phyloP scores from a whole-genome alignment of 192 early-diverging fungal genomes.

The Piromyces finnis region DNA sequence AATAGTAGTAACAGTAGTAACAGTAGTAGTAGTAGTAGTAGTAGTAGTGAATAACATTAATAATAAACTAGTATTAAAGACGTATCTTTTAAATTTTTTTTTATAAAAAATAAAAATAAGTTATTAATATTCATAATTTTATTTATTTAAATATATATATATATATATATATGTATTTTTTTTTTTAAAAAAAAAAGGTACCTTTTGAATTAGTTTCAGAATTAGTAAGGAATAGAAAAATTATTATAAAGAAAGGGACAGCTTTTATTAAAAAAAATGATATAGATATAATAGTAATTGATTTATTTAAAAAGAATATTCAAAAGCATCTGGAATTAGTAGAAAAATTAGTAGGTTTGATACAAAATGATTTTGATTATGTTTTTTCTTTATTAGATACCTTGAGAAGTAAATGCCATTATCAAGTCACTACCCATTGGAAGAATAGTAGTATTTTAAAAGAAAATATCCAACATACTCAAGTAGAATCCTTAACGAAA shows the following conservation, averaged over 20 bases:
- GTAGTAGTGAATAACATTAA: too few relatives aligned
- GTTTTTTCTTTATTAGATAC: background rate
- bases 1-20: too few relatives aligned
- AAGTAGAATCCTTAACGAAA: background rate
- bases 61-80: too few relatives aligned
- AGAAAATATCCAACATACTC: background rate
- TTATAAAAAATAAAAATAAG: too few relatives aligned
- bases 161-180: too few relatives aligned
- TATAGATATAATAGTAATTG: background rate
- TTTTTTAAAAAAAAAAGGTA: background rate
- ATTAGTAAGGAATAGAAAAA: background rate
- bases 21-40: too few relatives aligned
- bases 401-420: background rate
- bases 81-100: too few relatives aligned
- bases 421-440: background rate
- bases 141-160: too few relatives aligned
- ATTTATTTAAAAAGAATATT: background rate
- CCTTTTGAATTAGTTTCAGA: background rate
- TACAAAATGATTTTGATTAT: background rate
- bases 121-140: too few relatives aligned
- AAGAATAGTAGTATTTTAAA: background rate
- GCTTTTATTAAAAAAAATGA: background rate
- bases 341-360: background rate
- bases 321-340: background rate
- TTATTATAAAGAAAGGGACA: background rate